Evolutionary conservation across 495 filamentous ascomycete species (phyloP).

Genomic region (Aspergillus cavernicola): DNA sequence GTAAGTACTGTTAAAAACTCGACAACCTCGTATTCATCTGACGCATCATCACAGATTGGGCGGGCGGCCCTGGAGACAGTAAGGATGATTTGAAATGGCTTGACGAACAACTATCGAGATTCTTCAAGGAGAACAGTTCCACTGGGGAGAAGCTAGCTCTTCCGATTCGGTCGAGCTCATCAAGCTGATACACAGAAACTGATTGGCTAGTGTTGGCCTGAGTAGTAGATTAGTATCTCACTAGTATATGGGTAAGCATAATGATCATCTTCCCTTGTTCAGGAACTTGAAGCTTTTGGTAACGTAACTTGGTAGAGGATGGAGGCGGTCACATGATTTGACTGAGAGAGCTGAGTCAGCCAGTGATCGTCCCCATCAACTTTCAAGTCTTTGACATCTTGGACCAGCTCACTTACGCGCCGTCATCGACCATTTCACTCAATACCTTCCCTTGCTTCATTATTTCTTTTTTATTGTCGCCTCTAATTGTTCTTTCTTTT

Average conservation of each 20-base stretch:
- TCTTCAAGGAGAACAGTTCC: slow-evolving; percentile 32
- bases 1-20: slow-evolving; percentile 37
- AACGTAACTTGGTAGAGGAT: no score
- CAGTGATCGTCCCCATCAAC: not conserved
- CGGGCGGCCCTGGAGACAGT: slow-evolving; percentile 61
- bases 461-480: not conserved
- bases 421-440: slow-evolving; percentile 8
- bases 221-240: no score
- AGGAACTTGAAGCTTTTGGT: no score
- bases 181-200: not conserved
- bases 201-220: no score
- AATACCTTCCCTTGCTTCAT: slow-evolving; percentile 8
- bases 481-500: slow-evolving; percentile 3
- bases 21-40: slow-evolving; percentile 2
- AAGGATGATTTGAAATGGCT: slow-evolving; percentile 65
- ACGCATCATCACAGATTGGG: slow-evolving; percentile 38
- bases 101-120: slow-evolving; percentile 51
- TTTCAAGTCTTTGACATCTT: slow-evolving; percentile 3
- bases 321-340: slow-evolving; percentile 8
- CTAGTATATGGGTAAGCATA: no score
- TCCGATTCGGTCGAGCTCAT: not conserved
- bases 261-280: no score
- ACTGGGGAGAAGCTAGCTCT: not conserved
- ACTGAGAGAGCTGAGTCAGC: slow-evolving; percentile 12
- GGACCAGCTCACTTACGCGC: slow-evolving; percentile 5